Evolutionary conservation across 2,329 filamentous ascomycete genomes (phyloP), one percentile per base, ranked within the genome.

Genomic region (Verticillium nubilum): DNA sequence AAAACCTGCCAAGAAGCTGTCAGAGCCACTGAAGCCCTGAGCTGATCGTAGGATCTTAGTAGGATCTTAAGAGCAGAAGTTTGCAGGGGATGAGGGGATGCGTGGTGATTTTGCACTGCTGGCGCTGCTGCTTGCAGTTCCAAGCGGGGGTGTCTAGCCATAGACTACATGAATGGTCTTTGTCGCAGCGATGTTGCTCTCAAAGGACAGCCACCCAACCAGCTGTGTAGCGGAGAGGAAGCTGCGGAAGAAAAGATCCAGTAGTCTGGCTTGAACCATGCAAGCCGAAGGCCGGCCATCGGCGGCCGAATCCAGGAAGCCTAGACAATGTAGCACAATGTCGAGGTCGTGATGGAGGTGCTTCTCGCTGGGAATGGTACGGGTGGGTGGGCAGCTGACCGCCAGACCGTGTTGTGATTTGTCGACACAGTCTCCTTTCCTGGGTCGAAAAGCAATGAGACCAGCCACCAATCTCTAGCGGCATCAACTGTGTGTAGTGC

Each of bases 391-490:
- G 52, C 60, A 47, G 28, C 60, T 60, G 53, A 59, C 28, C 56
- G 53, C 33, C 13, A 31, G 10, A 9, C 23, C 37, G n/a, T 23
- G 31, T 6, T 53, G 33, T 33, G 37, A 54, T 60, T 52, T 15
- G 56, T 50, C 12, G 15, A 28, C 15, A n/a, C 52, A 9, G 52
- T 25, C 7, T 23, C 47, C 23, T 33, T 5, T 27, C 28, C 52
- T 53, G 52, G 33, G 6, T 29, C 25, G 56, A 56, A 60, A 59
- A 57, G 58, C 13, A 61, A 56, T 3, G 33, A 26, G 47, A 17
- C 53, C 33, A 54, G 54, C 47, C 42, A 56, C 29, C 31, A 28
- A n/a, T 58, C 37, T 50, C 42, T 50, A 50, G 42, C 42, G 42
- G 42, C 42, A 50, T n/a, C 19, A 50, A 47, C 35, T 19, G 15